phyloP scores from a whole-genome alignment of 2,329 filamentous ascomycete genomes.

The Pleoardoris graminearum region DNA sequence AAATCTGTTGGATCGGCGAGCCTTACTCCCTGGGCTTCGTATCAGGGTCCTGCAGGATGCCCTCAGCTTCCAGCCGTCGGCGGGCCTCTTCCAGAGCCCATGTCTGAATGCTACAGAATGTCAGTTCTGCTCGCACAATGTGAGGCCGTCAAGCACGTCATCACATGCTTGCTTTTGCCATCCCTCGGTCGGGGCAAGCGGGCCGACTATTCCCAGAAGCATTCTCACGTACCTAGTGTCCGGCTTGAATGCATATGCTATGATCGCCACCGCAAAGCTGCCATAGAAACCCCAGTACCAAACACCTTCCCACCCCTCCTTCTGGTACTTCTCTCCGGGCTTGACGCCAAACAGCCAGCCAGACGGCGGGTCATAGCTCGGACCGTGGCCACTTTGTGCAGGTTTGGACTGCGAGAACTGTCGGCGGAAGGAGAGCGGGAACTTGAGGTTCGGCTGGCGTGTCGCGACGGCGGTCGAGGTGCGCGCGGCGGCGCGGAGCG shows the following conservation, averaged over 20 bases:
- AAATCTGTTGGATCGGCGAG: background rate
- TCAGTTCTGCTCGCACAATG: constrained; percentile 18
- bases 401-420: constrained; percentile 28
- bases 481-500: constrained; percentile 29
- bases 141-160: background rate
- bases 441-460: constrained; percentile 23
- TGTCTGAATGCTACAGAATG: constrained; percentile 80
- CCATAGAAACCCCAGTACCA: constrained; percentile 86
- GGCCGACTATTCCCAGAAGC: background rate
- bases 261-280: constrained; percentile 69
- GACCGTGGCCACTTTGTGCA: constrained; percentile 57
- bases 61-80: constrained; percentile 92
- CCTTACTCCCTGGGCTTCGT: constrained; percentile 51
- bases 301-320: constrained; percentile 92
- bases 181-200: background rate
- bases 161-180: background rate
- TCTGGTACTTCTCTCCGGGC: constrained; percentile 92
- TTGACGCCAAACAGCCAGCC: constrained; percentile 95
- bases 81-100: constrained; percentile 98
- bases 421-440: constrained; percentile 22
- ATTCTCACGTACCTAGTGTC: constrained; percentile 85
- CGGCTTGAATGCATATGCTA: constrained; percentile 94
- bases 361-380: constrained; percentile 83
- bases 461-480: constrained; percentile 24
- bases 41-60: constrained; percentile 81